Base-by-base conservation (phyloP, 495 filamentous ascomycete genomes). In the Letharia columbiana region DNA sequence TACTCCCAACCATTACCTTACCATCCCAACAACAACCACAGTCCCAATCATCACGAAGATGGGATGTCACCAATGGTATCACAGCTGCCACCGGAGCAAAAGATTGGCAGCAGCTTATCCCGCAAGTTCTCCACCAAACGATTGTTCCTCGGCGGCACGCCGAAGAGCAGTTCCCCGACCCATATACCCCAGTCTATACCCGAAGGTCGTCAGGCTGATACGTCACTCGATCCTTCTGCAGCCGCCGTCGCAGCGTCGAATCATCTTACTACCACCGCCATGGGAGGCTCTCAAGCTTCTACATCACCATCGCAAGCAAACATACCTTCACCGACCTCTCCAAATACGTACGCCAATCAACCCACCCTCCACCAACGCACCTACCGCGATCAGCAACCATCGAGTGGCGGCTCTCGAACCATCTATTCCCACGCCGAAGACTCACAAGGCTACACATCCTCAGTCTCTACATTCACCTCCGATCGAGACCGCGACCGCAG, bases 91-190 rank as follows among this genome's bases (percentile, higher is more conserved):
- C 67, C 68, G 20, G 67, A 71, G 59, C 72, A 81, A 70, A 77
- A 78, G 39, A 75, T 77, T 1, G 78, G 77, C 61, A 81, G 76
- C 67, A 81, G 83, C 28, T 75, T 91, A 50, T 89, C 87, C 59
- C 83, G 91, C 68, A 89, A 91, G 67, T 94, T 94, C 74, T 97
- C 94, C 42, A 91, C 87, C 58, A 96, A 97, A 78, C 89, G 91
- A 77, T 85, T 94, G 66, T 91, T 94, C 77, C 84, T 91, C 37
- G 91, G 90, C 64, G 81, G 83, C 31, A 88, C 86, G 42, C 89
- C 92, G 7, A 96, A 96, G 76, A 91, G 83, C 73, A 82, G 77
- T 59, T 89, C 87, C 59, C 93, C 94, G 17, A 96, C 95, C 9
- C 87, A 91, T 70, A 81, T 88, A 64, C 84, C 81, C 15, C 86